Conservation (phyloP, 2,329 filamentous ascomycete genomes). For the Cladophialophora bantiana region DNA sequence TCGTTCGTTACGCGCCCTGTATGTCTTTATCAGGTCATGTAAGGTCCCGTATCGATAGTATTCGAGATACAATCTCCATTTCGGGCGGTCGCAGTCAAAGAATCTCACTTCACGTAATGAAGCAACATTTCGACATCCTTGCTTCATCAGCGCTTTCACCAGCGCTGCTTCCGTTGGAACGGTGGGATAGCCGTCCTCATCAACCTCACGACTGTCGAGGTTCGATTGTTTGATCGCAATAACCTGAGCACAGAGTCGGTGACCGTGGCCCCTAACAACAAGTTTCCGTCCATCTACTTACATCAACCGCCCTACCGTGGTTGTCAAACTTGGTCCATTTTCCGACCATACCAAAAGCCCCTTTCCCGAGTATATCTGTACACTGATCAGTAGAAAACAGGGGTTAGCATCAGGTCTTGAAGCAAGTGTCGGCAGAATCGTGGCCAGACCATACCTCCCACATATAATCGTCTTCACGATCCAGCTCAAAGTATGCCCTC, state of each 20-base stretch:
- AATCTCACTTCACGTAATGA: conserved; percentile 20
- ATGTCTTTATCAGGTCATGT: conserved; percentile 21
- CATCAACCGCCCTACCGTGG: conserved; percentile 23
- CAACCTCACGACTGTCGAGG: conserved; percentile 19
- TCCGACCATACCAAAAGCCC: conserved; percentile 33
- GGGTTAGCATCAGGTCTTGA: conserved; percentile 2
- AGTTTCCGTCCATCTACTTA: background rate
- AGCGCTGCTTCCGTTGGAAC: conserved; percentile 31
- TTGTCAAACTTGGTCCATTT: conserved; percentile 29
- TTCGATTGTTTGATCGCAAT: conserved; percentile 34
- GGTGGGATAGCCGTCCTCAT: conserved; percentile 10
- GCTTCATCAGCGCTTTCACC: conserved; percentile 18
- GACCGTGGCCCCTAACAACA: background rate
- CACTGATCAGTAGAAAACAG: conserved; percentile 19
- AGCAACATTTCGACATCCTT: conserved; percentile 29
- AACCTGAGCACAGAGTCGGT: conserved; percentile 11
- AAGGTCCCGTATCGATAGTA: conserved; percentile 28
- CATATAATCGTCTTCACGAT: conserved; percentile 4
- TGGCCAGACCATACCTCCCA: conserved; percentile 28
- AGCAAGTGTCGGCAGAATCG: background rate
- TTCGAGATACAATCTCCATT: conserved; percentile 33
- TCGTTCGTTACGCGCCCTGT: conserved; percentile 13
- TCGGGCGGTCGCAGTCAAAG: conserved; percentile 15
- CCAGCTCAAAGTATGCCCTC: conserved; percentile 9
- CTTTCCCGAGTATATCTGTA: conserved; percentile 27